Evolutionary conservation across 75 land plant genomes (phyloP).

Genomic region (Picea glauca): DNA sequence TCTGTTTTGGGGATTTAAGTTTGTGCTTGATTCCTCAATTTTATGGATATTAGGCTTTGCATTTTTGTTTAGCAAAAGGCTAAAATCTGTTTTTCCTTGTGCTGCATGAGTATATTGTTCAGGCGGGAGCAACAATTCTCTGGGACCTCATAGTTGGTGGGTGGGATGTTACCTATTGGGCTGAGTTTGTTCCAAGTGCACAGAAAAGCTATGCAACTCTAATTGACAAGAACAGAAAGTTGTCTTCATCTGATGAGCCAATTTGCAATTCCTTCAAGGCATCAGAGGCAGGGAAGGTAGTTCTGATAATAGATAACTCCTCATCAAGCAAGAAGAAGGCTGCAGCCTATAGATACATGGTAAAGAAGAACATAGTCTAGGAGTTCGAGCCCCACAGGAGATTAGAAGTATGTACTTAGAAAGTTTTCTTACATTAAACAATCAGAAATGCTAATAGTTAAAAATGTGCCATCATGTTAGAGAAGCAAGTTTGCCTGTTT

Average conservation of each 20-base stretch:
- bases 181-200: slow-evolving; percentile 69
- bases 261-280: slow-evolving; percentile 70
- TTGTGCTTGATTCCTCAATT: not conserved
- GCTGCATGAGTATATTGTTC: not conserved
- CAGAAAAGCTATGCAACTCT: slow-evolving; percentile 62
- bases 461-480: no score
- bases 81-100: not conserved
- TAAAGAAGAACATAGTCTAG: slow-evolving; percentile 10
- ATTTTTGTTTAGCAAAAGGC: not conserved
- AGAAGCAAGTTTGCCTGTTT: no score
- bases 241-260: slow-evolving; percentile 58
- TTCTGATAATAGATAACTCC: slow-evolving; percentile 77
- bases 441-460: no score
- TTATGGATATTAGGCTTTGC: no score
- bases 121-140: slow-evolving; percentile 73
- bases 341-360: slow-evolving; percentile 73
- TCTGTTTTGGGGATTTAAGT: not conserved
- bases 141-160: slow-evolving; percentile 92
- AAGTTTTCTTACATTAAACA: no score
- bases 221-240: slow-evolving; percentile 61
- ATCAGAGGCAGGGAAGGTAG: slow-evolving; percentile 66
- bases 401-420: no score
- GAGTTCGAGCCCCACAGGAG: no score
- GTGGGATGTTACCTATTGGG: slow-evolving; percentile 85
- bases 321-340: slow-evolving; percentile 59